phyloP scores from a whole-genome alignment of 2,329 filamentous ascomycete species.

The Xylaria sp. region DNA sequence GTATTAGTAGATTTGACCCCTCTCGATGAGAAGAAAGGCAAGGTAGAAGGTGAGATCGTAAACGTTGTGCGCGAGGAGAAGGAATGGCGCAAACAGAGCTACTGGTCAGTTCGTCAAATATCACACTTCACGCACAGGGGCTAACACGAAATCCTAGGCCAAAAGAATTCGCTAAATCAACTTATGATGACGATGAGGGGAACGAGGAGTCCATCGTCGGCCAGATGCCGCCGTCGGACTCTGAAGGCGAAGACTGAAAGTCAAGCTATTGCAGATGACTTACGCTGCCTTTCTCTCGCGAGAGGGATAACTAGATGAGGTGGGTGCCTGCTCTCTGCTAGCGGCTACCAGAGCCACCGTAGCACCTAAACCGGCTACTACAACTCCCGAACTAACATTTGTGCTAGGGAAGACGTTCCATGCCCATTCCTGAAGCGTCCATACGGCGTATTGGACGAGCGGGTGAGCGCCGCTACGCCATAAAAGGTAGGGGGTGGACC shows the following conservation, averaged over 20 bases:
- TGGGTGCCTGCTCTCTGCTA: conserved; percentile 48
- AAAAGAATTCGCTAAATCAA: conserved; percentile 77
- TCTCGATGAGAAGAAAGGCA: conserved; percentile 75
- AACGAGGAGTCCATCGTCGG: conserved; percentile 82
- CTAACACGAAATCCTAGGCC: conserved; percentile 66
- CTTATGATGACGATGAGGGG: conserved; percentile 67
- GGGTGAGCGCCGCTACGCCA: conserved; percentile 81
- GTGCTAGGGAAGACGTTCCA: conserved; percentile 95
- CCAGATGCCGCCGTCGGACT: conserved; percentile 85
- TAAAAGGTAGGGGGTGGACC: conserved; percentile 87
- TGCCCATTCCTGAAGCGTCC: conserved; percentile 86
- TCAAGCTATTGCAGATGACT: conserved; percentile 24
- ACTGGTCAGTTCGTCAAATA: conserved; percentile 72
- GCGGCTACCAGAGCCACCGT: conserved; percentile 70
- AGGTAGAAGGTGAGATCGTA: conserved; percentile 87
- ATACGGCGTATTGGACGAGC: conserved; percentile 73
- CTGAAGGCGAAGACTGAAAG: conserved; percentile 71
- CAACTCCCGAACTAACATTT: conserved; percentile 64
- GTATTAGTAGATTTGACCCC: conserved; percentile 80
- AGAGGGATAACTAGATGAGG: conserved; percentile 29
- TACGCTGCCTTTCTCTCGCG: conserved; percentile 43
- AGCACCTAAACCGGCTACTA: conserved; percentile 75
- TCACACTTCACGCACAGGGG: conserved; percentile 22
- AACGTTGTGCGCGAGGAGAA: conserved; percentile 94
- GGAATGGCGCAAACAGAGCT: conserved; percentile 86